phyloP scores from a whole-genome alignment of 805 yeast genomes.

The Candida tallmaniae region DNA sequence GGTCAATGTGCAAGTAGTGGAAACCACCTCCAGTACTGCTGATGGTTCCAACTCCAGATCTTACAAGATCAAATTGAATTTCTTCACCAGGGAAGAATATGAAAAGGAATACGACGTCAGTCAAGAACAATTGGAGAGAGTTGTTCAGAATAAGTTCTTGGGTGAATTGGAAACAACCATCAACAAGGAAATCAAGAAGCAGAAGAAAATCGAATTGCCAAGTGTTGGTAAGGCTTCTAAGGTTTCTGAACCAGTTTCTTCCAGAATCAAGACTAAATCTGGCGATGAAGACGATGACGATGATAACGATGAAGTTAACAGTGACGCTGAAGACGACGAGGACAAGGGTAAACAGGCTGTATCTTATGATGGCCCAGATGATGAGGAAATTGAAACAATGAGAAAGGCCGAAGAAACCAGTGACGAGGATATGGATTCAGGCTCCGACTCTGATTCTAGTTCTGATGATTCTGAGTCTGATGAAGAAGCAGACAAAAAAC shows the following conservation, averaged over 20 bases:
- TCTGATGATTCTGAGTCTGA: constrained; percentile 27
- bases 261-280: constrained; percentile 17
- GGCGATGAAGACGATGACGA: constrained; percentile 54
- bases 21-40: constrained; percentile 67
- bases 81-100: constrained; percentile 75
- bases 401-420: constrained; percentile 74
- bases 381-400: constrained; percentile 89
- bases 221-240: constrained; percentile 69
- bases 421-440: constrained; percentile 55
- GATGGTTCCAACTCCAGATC: constrained; percentile 56
- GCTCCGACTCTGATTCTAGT: constrained; percentile 33
- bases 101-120: constrained; percentile 84
- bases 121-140: constrained; percentile 69
- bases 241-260: constrained; percentile 35
- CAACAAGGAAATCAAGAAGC: constrained; percentile 77
- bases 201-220: constrained; percentile 58
- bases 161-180: constrained; percentile 66
- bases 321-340: constrained; percentile 23
- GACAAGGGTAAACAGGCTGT: constrained; percentile 77
- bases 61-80: constrained; percentile 68
- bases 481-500: constrained; percentile 19
- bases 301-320: constrained; percentile 38
- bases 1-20: constrained; percentile 80
- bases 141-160: constrained; percentile 64
- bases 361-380: constrained; percentile 93